Evolutionary conservation across 75 land plant genomes (phyloP), one percentile per base, ranked within the genome.

Genomic region (Cupressus sempervirens): DNA sequence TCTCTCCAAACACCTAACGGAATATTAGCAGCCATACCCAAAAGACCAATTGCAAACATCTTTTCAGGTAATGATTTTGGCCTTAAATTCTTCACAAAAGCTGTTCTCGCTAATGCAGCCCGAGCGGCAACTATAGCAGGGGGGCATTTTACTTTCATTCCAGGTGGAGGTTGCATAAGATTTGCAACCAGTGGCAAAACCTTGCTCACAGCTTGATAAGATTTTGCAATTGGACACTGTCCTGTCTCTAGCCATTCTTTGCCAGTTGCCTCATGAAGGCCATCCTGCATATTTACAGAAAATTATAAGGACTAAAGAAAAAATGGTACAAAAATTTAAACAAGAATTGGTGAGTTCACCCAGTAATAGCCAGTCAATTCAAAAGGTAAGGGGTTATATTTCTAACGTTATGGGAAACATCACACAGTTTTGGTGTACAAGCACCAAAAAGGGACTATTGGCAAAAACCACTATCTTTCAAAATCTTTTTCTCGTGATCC

Each of bases 1-100:
- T 94, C 97, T 56, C 99, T 93, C 99, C 99, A 98, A 38, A 96
- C 86, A 30, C 99, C 99, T 46, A 98, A 68, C 1, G 99, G 99
- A 14, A 98, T 91, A 89, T 98, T 98, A 26, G 88, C 90, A 14
- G 98, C 98, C 97, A 98, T 96, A 53, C 99, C 99, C 52, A 98
- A 77, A 38, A 93, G 40, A 5, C 93, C 98, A 58, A 98, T 95
- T 50, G 92, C 93, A 4, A 98, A 89, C 80, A 96, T 87, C 88
- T 97, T 96, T 10, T 93, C 84, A 14, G 95, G 95, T 35, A 98
- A 84, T 16, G 98, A 91, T 83, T 96, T 96, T 0, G 99, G 99
- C 7, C 96, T 90, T 32, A 98, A 88, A 81, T 88, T 91, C 89
- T 94, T 96, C 50, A 89, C 99, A 56, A 95, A 84, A 11, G 95